Percentiles rank a stretch among this genome's conserved stretches.
Conservation (phyloP, 2,329 filamentous ascomycete genomes). For the Elsinoe ampelina region DNA sequence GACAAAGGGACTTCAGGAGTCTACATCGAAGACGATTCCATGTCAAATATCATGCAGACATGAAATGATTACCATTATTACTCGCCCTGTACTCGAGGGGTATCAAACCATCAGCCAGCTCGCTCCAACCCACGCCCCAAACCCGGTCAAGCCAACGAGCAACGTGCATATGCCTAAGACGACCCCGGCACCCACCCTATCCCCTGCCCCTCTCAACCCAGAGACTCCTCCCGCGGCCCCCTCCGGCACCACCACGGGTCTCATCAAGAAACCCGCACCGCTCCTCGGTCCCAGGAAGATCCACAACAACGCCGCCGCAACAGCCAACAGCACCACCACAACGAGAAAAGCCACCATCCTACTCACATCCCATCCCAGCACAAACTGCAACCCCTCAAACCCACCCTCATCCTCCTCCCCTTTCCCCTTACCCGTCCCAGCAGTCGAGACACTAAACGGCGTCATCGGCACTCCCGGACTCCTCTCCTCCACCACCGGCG, state of each 20-base stretch:
- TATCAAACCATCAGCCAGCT: conserved; percentile 30
- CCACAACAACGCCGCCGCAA: conserved; percentile 29
- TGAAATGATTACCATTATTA: not conserved
- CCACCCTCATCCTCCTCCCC: conserved; percentile 10
- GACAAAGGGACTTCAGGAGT: too few species aligned
- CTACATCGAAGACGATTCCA: not conserved
- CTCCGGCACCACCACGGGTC: not conserved
- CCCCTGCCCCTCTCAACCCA: conserved; percentile 26
- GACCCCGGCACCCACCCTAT: conserved; percentile 27
- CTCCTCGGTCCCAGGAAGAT: conserved; percentile 26
- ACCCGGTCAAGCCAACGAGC: conserved; percentile 26
- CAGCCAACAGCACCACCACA: conserved; percentile 23
- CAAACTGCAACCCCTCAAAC: conserved; percentile 29
- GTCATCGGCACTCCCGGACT: not conserved
- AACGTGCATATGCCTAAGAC: conserved; percentile 29
- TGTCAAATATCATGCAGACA: not conserved
- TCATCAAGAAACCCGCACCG: conserved; percentile 4
- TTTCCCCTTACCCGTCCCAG: not conserved
- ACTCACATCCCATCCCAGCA: conserved; percentile 26
- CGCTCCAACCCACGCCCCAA: conserved; percentile 29
- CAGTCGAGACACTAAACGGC: not conserved
- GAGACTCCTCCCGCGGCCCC: conserved; percentile 15
- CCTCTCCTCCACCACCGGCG: not conserved
- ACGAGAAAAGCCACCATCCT: conserved; percentile 24
- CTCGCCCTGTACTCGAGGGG: not conserved